Base-by-base conservation (phyloP, 1,284 basidiomycete species). In the Ustilago loliicola region DNA sequence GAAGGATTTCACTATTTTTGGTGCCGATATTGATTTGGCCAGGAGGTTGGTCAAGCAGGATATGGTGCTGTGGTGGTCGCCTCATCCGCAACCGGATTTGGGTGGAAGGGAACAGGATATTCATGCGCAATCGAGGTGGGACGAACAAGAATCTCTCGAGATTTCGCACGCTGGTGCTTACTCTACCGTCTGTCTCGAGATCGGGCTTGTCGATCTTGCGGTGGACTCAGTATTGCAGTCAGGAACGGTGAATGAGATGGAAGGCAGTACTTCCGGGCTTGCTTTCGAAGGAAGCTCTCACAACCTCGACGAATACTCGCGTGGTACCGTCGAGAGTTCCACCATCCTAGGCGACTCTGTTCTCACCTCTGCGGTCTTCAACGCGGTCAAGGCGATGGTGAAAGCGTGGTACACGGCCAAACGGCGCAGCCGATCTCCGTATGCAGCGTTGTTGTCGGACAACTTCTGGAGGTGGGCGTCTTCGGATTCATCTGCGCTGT, bases 381-480 rank as follows among this genome's bases (percentile, higher is more conserved):
- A 89, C 30, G 91, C 95, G 56, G 89, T 99, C 59, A 95, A 94
- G 84, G 89, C 90, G 19, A 93, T 99, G 92, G 91, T 98, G 79
- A 95, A 94, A 86, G 87, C 89, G 0, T 99, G 97, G 97, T 91
- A 96, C 72, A 89, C 94, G n/a, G 94, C 97, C 86, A 89, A 89
- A 63, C 87, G 88, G 25, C 93, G 94, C 78, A 89, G 90, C 71
- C 90, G 89, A 53, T 89, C 90, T 38, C 90, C 91, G 63, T 88
- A 88, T 19, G 85, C 88, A 11, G 86, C 89, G 61, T 80, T 90
- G 32, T 70, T 86, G 2, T 87, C 90, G 38, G 94, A 96, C 84
- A 95, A 98, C 86, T 98, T 99, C 88, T 98, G 96, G 95, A 90
- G 97, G 34, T 99, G 97, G 97, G 90, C 97, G 73, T 93, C 92